Base-by-base conservation (phyloP, 2,329 filamentous ascomycete species). In the Ilyonectria robusta region DNA sequence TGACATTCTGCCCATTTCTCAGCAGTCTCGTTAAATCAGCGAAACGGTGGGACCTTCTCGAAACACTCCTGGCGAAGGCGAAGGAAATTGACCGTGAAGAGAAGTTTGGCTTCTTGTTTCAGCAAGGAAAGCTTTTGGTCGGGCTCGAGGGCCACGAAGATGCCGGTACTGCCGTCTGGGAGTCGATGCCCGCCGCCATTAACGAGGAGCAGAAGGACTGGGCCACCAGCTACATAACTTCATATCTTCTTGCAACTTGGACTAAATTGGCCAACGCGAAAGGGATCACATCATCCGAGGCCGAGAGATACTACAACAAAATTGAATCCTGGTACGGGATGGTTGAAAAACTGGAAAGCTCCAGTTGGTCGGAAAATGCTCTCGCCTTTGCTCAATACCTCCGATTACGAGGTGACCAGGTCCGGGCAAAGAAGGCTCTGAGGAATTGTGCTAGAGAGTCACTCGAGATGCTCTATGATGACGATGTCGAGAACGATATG, bases 381-480 rank as follows among this genome's bases (percentile, higher is more conserved):
- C 23, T 29, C 7, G 26, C 23, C 6, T 63, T 61, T 23, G 60
- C 56, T 2, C n/a, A 47, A 8, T 67, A 65, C 60, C 65, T 57
- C 15, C 23, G 19, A 5, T 6, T 17, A 3, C 56, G 50, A 3
- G 44, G 37, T n/a, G 33, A 61, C 19, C 5, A 40, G 11, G 21
- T 23, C 17, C 31, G 40, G 11, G 57, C 51, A 2, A 61, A 19
- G 37, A 19, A 51, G 8, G 19, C 55, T 3, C 13, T 64, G 2
- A 33, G n/a, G 15, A n/a, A 10, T 4, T 17, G 6, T 2, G 13
- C 53, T 1, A 40, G 37, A n/a, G 23, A 26, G 5, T 54, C 51
- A 2, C 66, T 68, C 1, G 62, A 65, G 51, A 62, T 68, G 57
- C 57, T 65, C 31, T 65, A 55, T 15, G 62, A 65, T 29, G 56